Conservation (phyloP, 176 grass and related monocot genomes). For the Carex cristatella region DNA sequence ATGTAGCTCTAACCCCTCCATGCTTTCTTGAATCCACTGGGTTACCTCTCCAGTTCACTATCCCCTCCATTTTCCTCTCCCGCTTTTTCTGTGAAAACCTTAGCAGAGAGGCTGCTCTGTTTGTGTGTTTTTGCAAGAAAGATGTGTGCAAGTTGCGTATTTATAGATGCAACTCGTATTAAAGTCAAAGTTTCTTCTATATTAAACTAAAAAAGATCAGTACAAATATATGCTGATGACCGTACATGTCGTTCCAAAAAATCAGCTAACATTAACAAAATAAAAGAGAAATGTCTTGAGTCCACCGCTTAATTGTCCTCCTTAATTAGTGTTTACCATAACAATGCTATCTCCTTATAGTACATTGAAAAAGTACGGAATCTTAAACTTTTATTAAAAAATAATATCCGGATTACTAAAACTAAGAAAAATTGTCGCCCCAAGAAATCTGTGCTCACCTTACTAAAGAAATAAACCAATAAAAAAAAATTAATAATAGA, state of each 20-base stretch:
- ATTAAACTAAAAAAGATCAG: not conserved
- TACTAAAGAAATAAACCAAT: not conserved
- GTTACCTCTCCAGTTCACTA: slow-evolving; percentile 59
- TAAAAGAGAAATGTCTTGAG: no score
- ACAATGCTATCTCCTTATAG: no score
- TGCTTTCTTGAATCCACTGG: slow-evolving; percentile 41
- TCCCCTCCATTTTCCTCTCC: slow-evolving; percentile 8
- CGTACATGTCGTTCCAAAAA: no score
- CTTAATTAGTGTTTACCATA: no score
- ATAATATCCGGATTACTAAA: no score
- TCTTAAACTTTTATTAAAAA: no score
- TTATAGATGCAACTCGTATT: not conserved
- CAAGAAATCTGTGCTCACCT: not conserved
- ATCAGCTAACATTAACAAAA: no score
- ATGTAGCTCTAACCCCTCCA: slow-evolving; percentile 56
- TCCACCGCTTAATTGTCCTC: no score
- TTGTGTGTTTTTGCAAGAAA: not conserved
- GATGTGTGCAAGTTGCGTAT: not conserved
- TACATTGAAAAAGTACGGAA: no score
- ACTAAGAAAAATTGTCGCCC: not conserved
- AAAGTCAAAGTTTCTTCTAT: not conserved
- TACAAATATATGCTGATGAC: no score
- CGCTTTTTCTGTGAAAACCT: not conserved
- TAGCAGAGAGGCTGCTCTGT: not conserved
- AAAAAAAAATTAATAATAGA: not conserved